Base-by-base conservation (phyloP, 441 rosid species). In the Populus trichocarpa region DNA sequence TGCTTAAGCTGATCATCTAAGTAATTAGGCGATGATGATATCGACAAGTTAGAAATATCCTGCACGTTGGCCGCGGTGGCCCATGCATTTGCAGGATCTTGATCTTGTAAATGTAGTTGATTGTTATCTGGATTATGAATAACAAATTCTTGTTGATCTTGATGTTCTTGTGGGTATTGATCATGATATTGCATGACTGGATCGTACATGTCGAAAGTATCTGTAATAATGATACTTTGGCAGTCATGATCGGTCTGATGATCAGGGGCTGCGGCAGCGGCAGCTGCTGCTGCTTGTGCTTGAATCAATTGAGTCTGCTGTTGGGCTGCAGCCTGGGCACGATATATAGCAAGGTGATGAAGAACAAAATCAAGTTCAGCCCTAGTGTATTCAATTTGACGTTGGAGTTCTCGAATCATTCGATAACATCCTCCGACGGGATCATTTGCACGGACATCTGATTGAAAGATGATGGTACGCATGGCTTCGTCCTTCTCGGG, bases 371-470 rank as follows among this genome's bases (percentile, higher is more conserved):
- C 94, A 13, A 94, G 91, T 76, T 96, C 98, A 13, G 90, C 91
- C 80, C 87, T 87, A 18, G 67, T 82, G 69, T 77, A 89, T 2
- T 91, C 93, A 26, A 96, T 92, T 79, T 94, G 89, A 4, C 87
- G 87, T 25, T 94, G 96, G n/a, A 93, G 96, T 20, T 92, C 88
- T 13, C 86, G 83, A 2, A 94, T 84, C 73, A 96, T 90, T 9
- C 90, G 46, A 81, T 80, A 91, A 70, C 99, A 96, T 0, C 99
- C 99, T 0, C 92, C 91, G 3, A 96, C 87, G 1, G 98, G 99
- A 71, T 96, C 99, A n/a, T 69, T 86, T 9, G 97, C 97, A 0
- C 99, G 93, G 6, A 89, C 98, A 35, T 96, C 96, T 0, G 98
- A 90, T 61, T 96, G 97, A 82, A 86, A 89, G 57, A 96, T 90